Conservation (phyloP, 495 filamentous ascomycete species). For the Daldinia loculata region DNA sequence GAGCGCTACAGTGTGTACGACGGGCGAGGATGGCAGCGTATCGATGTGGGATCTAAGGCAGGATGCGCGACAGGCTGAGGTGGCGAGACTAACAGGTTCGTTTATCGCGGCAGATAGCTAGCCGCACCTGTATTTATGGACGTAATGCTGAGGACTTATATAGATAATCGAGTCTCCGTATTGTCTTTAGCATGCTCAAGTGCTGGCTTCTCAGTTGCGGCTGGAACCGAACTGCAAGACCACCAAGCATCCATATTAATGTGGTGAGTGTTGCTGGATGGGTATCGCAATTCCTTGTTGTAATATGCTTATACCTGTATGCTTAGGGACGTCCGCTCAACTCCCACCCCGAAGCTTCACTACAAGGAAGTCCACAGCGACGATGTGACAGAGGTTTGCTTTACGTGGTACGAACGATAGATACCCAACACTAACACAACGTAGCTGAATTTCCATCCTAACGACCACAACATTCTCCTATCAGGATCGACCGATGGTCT, state of each 20-base stretch:
- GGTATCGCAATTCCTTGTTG: background rate
- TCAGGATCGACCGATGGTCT: conserved; percentile 94
- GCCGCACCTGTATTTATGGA: conserved; percentile 14
- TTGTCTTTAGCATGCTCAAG: conserved; percentile 73
- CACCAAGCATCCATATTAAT: conserved; percentile 76
- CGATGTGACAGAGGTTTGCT: conserved; percentile 79
- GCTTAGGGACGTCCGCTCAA: conserved; percentile 73
- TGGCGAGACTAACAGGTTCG: conserved; percentile 55
- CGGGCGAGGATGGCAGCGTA: conserved; percentile 69
- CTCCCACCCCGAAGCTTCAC: conserved; percentile 60
- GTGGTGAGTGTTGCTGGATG: conserved; percentile 62
- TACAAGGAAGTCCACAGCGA: conserved; percentile 92
- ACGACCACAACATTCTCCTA: conserved; percentile 68
- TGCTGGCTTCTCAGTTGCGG: conserved; percentile 68
- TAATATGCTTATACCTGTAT: conserved; percentile 13
- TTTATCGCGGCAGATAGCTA: background rate
- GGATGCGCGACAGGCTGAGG: conserved; percentile 45
- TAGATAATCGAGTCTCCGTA: conserved; percentile 60
- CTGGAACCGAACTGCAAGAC: conserved; percentile 80
- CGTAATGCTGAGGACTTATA: conserved; percentile 35
- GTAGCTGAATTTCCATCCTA: conserved; percentile 78
- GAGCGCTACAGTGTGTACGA: conserved; percentile 60
- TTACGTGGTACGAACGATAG: background rate
- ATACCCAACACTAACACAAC: conserved; percentile 3
- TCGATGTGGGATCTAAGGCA: conserved; percentile 66